Conservation (phyloP, 2,329 filamentous ascomycete species). For the Tricladium varicosporioides region DNA sequence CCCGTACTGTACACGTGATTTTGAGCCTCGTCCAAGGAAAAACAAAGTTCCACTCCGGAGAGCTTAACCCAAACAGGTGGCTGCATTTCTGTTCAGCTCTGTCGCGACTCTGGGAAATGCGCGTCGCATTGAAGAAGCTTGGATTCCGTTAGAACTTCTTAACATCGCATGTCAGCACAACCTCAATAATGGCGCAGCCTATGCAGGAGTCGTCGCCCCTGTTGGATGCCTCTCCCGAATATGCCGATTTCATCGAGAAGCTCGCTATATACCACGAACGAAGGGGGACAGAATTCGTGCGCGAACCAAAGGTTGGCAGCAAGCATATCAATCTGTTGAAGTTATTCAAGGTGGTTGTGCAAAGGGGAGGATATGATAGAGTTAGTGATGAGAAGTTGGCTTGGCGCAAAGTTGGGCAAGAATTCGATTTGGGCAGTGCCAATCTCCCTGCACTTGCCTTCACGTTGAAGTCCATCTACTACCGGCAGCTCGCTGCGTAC, state of each 20-base stretch:
- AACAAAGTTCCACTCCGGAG: too few relatives aligned
- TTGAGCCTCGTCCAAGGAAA: too few relatives aligned
- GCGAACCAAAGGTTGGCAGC: conserved; percentile 76
- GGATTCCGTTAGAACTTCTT: too few relatives aligned
- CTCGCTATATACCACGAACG: conserved; percentile 73
- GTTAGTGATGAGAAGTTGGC: conserved; percentile 80
- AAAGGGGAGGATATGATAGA: conserved; percentile 81
- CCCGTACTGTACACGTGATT: too few relatives aligned
- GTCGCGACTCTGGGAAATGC: conserved; percentile 1
- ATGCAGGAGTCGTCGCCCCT: conserved; percentile 12
- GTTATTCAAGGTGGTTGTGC: conserved; percentile 74
- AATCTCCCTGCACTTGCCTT: conserved; percentile 84
- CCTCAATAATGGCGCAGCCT: conserved; percentile 28
- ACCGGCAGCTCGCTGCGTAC: conserved; percentile 84
- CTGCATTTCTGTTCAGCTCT: background rate
- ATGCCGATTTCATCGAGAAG: conserved; percentile 74
- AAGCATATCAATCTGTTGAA: conserved; percentile 74
- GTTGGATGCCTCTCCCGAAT: conserved; percentile 54
- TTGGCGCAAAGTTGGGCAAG: conserved; percentile 74
- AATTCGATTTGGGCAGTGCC: conserved; percentile 70
- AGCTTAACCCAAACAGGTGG: too few relatives aligned
- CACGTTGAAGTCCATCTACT: conserved; percentile 82
- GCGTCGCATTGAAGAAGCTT: background rate
- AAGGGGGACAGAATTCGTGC: conserved; percentile 75
- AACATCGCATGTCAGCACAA: conserved; percentile 2